Percentiles rank a stretch among this genome's conserved stretches.
These are phyloP conservation scores for Nyctanthes arbortristis DNA, from an alignment of 257 asterid genomes.

Conservation along the genomic window DNA sequence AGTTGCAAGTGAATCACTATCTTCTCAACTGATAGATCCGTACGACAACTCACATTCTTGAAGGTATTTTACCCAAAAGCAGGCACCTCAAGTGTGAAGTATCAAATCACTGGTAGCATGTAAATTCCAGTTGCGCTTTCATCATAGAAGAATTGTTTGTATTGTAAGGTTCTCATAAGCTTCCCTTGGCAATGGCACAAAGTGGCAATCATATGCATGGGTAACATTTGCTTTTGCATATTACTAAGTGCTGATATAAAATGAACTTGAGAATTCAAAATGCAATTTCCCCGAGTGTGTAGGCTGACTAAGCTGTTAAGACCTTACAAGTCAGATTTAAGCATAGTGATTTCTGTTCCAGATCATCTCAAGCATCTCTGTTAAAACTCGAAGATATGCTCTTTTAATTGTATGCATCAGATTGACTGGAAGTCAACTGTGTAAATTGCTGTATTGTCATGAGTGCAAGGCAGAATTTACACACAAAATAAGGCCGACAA, in stretches of 20 bases:
- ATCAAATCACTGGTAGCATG: not conserved
- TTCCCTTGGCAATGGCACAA: not conserved
- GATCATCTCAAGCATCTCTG: not conserved
- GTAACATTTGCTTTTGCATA: not conserved
- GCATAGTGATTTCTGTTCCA: not conserved
- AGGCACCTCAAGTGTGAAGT: too few relatives aligned
- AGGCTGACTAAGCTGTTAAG: not conserved
- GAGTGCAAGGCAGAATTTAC: not conserved
- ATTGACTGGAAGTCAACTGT: not conserved
- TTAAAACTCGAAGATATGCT: not conserved
- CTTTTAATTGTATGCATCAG: not conserved
- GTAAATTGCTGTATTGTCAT: not conserved
- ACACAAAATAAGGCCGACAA: too few relatives aligned
- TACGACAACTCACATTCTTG: not conserved
- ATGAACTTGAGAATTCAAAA: not conserved
- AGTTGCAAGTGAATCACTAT: not conserved
- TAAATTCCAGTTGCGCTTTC: not conserved
- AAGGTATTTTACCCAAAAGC: not conserved
- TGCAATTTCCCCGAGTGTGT: not conserved
- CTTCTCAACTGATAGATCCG: not conserved
- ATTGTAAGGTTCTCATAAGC: not conserved
- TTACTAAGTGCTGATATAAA: not conserved
- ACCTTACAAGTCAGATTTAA: not conserved
- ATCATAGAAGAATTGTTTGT: not conserved
- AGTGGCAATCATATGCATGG: not conserved